Conservation (phyloP, 2,329 filamentous ascomycete genomes). For the Ophiostoma tasmaniense region DNA sequence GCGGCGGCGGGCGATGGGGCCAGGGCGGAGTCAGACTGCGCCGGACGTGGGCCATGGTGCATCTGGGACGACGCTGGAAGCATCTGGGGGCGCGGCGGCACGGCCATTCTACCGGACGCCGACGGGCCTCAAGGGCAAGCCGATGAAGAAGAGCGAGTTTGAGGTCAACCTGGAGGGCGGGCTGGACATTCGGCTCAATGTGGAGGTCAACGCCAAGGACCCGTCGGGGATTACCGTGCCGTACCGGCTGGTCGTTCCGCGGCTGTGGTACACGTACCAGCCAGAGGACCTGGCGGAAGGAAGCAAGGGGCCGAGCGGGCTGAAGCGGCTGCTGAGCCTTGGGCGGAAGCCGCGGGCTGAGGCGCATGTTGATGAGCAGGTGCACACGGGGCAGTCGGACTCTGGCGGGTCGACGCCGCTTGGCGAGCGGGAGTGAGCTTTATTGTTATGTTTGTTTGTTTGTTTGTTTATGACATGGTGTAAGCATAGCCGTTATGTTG, state of each 20-base stretch:
- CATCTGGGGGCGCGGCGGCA: not conserved
- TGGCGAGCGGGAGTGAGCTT: not conserved
- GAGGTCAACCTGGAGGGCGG: constrained; percentile 73
- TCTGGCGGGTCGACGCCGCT: not conserved
- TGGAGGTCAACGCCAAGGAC: constrained; percentile 79
- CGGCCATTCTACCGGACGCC: constrained; percentile 57
- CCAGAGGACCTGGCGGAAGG: constrained; percentile 31
- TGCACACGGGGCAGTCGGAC: not conserved
- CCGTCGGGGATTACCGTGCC: constrained; percentile 81
- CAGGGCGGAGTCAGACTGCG: constrained; percentile 11
- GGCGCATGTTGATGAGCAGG: not conserved
- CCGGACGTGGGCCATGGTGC: constrained; percentile 18
- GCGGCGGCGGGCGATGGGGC: constrained; percentile 25
- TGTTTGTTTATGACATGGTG: too few relatives aligned
- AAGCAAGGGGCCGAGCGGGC: constrained; percentile 28
- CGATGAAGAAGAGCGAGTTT: constrained; percentile 45
- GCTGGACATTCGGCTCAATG: constrained; percentile 78
- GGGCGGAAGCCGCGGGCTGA: constrained; percentile 24
- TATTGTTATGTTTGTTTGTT: not conserved
- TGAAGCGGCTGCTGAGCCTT: constrained; percentile 40
- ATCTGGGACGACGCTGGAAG: not conserved
- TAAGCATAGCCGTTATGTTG: too few relatives aligned
- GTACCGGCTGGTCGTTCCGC: constrained; percentile 79
- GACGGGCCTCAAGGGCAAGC: constrained; percentile 57
- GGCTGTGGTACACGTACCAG: constrained; percentile 54